Conservation (phyloP, 352 stramenopile species). For the Globisporangium splendens region DNA sequence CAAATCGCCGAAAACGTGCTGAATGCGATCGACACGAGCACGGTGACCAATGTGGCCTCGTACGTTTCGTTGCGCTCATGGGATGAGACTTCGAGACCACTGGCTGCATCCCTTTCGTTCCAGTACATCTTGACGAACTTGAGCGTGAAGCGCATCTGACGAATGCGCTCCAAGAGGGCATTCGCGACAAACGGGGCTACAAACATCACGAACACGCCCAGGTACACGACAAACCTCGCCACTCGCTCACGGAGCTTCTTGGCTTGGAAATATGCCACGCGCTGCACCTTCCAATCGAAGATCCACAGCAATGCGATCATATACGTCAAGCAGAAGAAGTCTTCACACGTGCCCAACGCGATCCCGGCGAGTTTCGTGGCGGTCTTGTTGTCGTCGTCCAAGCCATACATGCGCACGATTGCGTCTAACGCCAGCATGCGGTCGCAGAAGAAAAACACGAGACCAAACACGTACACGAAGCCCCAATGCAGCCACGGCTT, state of each 20-base stretch:
- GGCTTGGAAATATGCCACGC: too few species aligned
- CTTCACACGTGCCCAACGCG: constrained; percentile 17
- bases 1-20: constrained; percentile 16
- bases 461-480: constrained; percentile 16
- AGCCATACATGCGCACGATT: constrained; percentile 26
- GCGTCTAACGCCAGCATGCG: constrained; percentile 13
- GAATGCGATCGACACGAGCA: constrained; percentile 20
- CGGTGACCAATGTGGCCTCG: constrained; percentile 9
- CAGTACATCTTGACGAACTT: constrained; percentile 40
- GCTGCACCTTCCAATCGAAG: constrained; percentile 7
- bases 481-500: constrained; percentile 11
- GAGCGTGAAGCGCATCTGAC: constrained; percentile 42
- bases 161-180: constrained; percentile 31
- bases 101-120: constrained; percentile 28
- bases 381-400: constrained; percentile 12
- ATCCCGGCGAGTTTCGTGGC: constrained; percentile 16
- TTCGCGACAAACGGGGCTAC: constrained; percentile 28
- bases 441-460: constrained; percentile 23
- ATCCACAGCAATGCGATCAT: constrained; percentile 20
- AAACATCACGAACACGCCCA: constrained; percentile 23
- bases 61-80: constrained; percentile 20
- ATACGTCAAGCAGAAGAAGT: constrained; percentile 31
- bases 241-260: not conserved
- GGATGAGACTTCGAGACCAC: constrained; percentile 25
- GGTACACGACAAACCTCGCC: constrained; percentile 26